phyloP scores from a whole-genome alignment of 1,284 basidiomycete species.

The Ustilago nuda region DNA sequence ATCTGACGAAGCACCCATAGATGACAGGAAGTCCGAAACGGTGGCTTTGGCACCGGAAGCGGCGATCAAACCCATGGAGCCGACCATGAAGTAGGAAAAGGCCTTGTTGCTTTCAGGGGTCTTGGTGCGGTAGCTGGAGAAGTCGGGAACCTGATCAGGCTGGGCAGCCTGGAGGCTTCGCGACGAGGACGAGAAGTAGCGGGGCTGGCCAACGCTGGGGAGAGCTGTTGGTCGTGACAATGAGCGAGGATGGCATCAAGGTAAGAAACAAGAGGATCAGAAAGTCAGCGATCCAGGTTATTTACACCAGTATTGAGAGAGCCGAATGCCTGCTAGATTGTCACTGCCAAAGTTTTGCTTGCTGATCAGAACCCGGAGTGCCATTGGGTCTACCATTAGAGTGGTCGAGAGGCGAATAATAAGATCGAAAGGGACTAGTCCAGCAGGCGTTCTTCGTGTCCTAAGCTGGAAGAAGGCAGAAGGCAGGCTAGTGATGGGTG shows the following conservation, averaged over 20 bases:
- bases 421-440: not conserved
- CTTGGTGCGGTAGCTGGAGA: slow-evolving; percentile 82
- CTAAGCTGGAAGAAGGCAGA: not conserved
- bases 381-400: not conserved
- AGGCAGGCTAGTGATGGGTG: not conserved
- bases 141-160: slow-evolving; percentile 82
- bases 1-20: slow-evolving; percentile 97
- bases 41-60: slow-evolving; percentile 94
- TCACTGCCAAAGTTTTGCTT: too few relatives aligned
- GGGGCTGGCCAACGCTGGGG: slow-evolving; percentile 51
- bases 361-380: too few relatives aligned
- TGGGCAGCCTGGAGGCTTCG: slow-evolving; percentile 54
- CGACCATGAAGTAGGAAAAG: slow-evolving; percentile 97
- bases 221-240: slow-evolving; percentile 28
- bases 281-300: not conserved
- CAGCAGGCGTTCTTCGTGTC: not conserved
- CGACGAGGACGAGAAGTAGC: slow-evolving; percentile 63
- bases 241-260: not conserved
- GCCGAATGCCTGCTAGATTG: too few relatives aligned
- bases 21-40: slow-evolving; percentile 92
- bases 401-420: not conserved
- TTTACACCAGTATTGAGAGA: too few relatives aligned
- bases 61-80: slow-evolving; percentile 90
- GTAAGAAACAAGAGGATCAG: not conserved
- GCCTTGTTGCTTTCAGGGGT: slow-evolving; percentile 80